A percentile compares a stretch with the other conserved stretches of the same genome.
phyloP scores from a whole-genome alignment of 2,329 filamentous ascomycete genomes.

The Biscogniauxia sp. region DNA sequence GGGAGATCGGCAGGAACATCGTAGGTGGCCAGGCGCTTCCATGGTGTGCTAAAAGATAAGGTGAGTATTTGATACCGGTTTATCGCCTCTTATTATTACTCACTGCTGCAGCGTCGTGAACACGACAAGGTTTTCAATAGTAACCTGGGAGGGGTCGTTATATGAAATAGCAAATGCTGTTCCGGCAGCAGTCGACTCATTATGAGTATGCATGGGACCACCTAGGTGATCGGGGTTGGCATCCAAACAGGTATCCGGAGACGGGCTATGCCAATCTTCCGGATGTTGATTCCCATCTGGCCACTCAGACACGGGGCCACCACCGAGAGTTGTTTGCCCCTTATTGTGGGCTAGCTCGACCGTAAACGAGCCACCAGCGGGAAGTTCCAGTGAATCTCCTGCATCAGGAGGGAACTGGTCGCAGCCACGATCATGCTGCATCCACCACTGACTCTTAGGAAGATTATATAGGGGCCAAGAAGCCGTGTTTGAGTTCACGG shows the following conservation, averaged over 20 bases:
- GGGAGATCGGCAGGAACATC: slow-evolving; percentile 15
- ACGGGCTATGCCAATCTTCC: slow-evolving; percentile 43
- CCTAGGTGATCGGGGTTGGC: slow-evolving; percentile 19
- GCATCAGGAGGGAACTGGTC: slow-evolving; percentile 31
- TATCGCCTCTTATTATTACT: slow-evolving; percentile 12
- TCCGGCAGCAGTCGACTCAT: slow-evolving; percentile 41
- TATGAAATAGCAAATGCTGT: slow-evolving; percentile 52
- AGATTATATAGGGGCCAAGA: slow-evolving; percentile 47
- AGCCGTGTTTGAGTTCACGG: slow-evolving; percentile 42
- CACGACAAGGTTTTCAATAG: slow-evolving; percentile 50
- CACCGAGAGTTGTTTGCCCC: slow-evolving; percentile 44
- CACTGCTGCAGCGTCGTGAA: slow-evolving; percentile 46
- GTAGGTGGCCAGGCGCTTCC: slow-evolving; percentile 19
- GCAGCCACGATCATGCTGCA: slow-evolving; percentile 48
- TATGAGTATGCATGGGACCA: slow-evolving; percentile 46
- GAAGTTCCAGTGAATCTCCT: slow-evolving; percentile 42
- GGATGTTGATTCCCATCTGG: slow-evolving; percentile 45
- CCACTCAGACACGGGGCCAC: slow-evolving; percentile 40
- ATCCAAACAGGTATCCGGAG: slow-evolving; percentile 29
- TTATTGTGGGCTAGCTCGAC: slow-evolving; percentile 51
- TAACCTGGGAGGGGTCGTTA: slow-evolving; percentile 45
- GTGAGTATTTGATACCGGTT: neutral
- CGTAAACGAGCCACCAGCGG: slow-evolving; percentile 46
- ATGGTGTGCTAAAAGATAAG: slow-evolving; percentile 12
- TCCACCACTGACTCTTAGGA: slow-evolving; percentile 47